phyloP scores from a whole-genome alignment of 805 yeast genomes.

The Kodamaea lidongshanica region DNA sequence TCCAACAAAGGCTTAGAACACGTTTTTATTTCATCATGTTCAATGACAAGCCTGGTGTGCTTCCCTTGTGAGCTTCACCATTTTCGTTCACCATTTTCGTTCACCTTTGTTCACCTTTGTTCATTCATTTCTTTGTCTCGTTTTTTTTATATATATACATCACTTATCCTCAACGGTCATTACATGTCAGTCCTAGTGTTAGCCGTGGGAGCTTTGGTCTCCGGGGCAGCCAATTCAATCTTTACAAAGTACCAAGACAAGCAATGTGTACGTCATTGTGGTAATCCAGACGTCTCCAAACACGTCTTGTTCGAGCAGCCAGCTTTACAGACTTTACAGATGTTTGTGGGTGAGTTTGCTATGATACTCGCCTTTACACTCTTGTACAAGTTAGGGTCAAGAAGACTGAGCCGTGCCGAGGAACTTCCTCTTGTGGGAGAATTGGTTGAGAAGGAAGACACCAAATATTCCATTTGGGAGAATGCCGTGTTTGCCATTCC shows the following conservation, averaged over 20 bases:
- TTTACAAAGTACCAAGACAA: conserved; percentile 72
- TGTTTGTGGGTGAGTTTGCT: conserved; percentile 68
- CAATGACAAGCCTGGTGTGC: too few species aligned
- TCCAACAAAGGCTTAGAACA: too few species aligned
- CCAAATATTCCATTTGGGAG: conserved; percentile 10
- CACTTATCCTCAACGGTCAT: too few species aligned
- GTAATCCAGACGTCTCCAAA: conserved; percentile 34
- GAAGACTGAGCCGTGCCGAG: conserved; percentile 10
- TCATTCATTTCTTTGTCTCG: too few species aligned
- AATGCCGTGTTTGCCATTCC: conserved; percentile 46
- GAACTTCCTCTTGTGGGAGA: conserved; percentile 13
- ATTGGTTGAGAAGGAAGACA: conserved; percentile 7
- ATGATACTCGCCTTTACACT: conserved; percentile 40
- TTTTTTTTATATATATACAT: too few species aligned
- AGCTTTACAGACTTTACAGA: conserved; percentile 70
- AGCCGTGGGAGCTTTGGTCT: conserved; percentile 49
- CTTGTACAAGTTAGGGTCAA: conserved; percentile 14
- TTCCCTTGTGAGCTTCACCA: too few species aligned
- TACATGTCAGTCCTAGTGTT: conserved; percentile 7
- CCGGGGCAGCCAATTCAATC: conserved; percentile 70
- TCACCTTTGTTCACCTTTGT: too few species aligned
- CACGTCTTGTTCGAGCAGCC: conserved; percentile 65
- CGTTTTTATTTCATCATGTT: too few species aligned
- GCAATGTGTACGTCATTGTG: conserved; percentile 59
- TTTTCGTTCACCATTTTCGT: too few species aligned